Conservation (phyloP, 768 basidiomycete genomes). For the Tylopilus rubrobrunneus region DNA sequence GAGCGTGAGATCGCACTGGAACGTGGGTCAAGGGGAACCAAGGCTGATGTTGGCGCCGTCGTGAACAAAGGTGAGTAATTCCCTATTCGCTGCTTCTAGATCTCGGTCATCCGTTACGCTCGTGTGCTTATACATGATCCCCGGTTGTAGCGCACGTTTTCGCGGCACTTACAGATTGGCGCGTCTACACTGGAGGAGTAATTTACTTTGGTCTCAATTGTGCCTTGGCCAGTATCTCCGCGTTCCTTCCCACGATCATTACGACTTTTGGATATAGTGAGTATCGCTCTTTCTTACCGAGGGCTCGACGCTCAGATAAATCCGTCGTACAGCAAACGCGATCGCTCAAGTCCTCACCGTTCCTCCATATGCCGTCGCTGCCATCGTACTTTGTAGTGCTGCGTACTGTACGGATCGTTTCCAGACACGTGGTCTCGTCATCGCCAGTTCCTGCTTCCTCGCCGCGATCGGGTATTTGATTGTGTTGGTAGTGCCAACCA, state of each 20-base stretch:
- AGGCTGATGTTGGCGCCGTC: conserved; percentile 60
- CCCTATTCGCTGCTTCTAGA: not conserved
- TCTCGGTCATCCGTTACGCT: not conserved
- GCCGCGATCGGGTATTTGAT: conserved; percentile 52
- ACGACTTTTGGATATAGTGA: conserved; percentile 66
- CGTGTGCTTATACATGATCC: not conserved
- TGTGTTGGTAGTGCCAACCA: conserved; percentile 49
- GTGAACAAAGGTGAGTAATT: conserved; percentile 53
- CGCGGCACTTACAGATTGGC: conserved; percentile 70
- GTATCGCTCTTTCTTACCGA: conserved; percentile 18
- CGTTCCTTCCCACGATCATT: conserved; percentile 82
- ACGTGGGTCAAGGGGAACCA: conserved; percentile 62
- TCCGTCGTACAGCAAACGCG: conserved; percentile 47
- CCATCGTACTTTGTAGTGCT: conserved; percentile 55
- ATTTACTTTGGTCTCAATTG: conserved; percentile 79
- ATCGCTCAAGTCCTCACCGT: conserved; percentile 72
- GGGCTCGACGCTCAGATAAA: not conserved
- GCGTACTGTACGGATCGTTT: conserved; percentile 64
- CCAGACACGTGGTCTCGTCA: conserved; percentile 51
- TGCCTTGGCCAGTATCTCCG: conserved; percentile 74
- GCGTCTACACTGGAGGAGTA: conserved; percentile 59
- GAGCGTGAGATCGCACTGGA: conserved; percentile 60
- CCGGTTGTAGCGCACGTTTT: conserved; percentile 50
- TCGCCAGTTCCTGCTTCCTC: conserved; percentile 29
- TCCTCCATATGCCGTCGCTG: conserved; percentile 73